phyloP scores from a whole-genome alignment of 148 eudicot genomes.

The Chenopodium album region DNA sequence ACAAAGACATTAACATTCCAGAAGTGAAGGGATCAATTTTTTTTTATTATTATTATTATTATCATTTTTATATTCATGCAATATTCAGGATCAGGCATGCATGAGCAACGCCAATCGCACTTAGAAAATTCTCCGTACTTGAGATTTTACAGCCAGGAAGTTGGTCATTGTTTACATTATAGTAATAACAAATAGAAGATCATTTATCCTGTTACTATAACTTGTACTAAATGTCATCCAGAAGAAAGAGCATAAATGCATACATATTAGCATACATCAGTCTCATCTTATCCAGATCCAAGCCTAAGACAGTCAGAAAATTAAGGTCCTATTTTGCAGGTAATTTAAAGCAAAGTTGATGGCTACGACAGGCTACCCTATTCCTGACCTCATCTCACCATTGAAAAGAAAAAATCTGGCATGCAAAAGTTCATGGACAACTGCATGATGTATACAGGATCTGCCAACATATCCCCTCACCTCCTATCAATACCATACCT shows the following conservation, averaged over 20 bases:
- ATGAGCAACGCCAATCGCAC: background rate
- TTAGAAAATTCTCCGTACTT: no score
- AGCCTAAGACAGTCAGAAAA: background rate
- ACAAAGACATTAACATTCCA: background rate
- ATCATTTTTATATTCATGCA: background rate
- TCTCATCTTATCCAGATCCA: background rate
- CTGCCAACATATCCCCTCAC: background rate
- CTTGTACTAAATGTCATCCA: background rate
- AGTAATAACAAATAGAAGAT: background rate
- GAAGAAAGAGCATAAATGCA: background rate
- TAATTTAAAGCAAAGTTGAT: background rate
- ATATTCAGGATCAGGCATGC: background rate
- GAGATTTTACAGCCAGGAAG: background rate
- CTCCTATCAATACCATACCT: background rate
- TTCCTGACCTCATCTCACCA: background rate
- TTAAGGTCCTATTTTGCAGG: background rate
- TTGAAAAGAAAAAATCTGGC: background rate
- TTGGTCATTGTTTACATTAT: background rate
- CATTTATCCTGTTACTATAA: background rate
- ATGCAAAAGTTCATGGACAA: background rate
- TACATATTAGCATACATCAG: background rate
- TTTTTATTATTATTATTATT: no score
- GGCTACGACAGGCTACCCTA: background rate
- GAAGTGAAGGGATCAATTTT: background rate
- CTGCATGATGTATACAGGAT: background rate